Evolutionary conservation across 192 early-diverging fungal genomes (phyloP), one percentile per base, ranked within the genome.

Genomic region (Entomortierella beljakovae): DNA sequence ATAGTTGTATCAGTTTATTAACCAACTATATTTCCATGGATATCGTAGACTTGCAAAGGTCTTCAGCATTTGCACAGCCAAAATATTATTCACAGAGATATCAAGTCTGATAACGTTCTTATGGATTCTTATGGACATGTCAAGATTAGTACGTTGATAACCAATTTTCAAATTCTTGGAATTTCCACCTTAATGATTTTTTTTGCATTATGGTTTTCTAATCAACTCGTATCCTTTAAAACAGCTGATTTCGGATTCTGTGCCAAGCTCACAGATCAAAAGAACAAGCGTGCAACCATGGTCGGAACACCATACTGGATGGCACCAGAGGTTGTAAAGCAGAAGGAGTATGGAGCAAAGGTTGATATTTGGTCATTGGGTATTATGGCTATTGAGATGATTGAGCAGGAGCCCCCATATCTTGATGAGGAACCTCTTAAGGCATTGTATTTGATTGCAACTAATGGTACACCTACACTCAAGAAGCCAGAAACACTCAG

Each of bases 341-440:
- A 93, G 63, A 93, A 92, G 77, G 85, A 90, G 18, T 94, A 92
- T 67, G 90, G 88, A 11, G 82, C 89, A 68, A 93, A 94, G 85
- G 92, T 94, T 22, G 92, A 94, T 80, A 89, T 93, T 56, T 94
- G 97, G 97, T 97, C 95, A 1, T 82, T 97, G 35, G 96, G 97
- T 57, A 97, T 98, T 70, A 98, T 97, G 96, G 95, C 94, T 5
- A 96, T 97, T 51, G 96, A 98, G 82, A 97, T 98, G 97, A 91
- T 98, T 68, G 97, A 98, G 81, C 93, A 93, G 60, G 97, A 98
- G 76, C 97, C 96, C 15, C 97, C 97, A 61, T 98, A 98, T 62
- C 83, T 98, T 67, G 92, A 97, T 63, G 97, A 98, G 79, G 94
- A 97, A 68, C 94, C 97, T 29, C 86, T 98, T 62, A 93, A 94